These are phyloP conservation scores for Plasmodium reichenowi DNA, from an alignment of 169 alveolate species.

Conservation along the genomic window DNA sequence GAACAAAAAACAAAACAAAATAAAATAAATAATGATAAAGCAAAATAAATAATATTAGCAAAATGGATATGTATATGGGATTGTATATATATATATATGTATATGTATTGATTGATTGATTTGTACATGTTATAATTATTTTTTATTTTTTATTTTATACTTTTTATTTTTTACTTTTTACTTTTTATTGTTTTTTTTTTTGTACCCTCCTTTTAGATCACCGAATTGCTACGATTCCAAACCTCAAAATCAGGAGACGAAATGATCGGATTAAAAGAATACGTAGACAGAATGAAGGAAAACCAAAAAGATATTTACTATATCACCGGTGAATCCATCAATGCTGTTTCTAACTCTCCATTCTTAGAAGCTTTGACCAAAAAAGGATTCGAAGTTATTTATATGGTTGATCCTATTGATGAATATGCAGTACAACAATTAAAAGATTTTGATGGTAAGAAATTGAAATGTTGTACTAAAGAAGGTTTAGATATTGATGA, in stretches of 20 bases:
- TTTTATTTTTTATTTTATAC: neutral
- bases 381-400: constrained; percentile 97
- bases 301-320: constrained; percentile 98
- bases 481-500: constrained; percentile 97
- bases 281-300: constrained; percentile 99
- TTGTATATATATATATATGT: neutral
- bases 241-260: constrained; percentile 99
- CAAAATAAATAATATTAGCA: neutral
- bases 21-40: neutral
- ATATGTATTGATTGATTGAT: neutral
- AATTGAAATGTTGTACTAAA: constrained; percentile 97
- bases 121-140: too few species aligned
- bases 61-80: neutral
- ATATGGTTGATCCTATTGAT: constrained; percentile 99
- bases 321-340: constrained; percentile 99
- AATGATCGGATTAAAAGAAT: constrained; percentile 96
- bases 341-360: constrained; percentile 97
- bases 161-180: too few species aligned
- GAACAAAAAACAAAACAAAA: neutral
- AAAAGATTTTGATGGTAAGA: constrained; percentile 98
- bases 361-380: constrained; percentile 98
- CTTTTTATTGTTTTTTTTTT: neutral
- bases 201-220: constrained; percentile 81
- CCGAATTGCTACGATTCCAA: constrained; percentile 98
- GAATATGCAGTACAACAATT: constrained; percentile 99